These are phyloP conservation scores for Fusarium torulosum DNA, from an alignment of 2,329 filamentous ascomycete genomes.

Conservation along the genomic window DNA sequence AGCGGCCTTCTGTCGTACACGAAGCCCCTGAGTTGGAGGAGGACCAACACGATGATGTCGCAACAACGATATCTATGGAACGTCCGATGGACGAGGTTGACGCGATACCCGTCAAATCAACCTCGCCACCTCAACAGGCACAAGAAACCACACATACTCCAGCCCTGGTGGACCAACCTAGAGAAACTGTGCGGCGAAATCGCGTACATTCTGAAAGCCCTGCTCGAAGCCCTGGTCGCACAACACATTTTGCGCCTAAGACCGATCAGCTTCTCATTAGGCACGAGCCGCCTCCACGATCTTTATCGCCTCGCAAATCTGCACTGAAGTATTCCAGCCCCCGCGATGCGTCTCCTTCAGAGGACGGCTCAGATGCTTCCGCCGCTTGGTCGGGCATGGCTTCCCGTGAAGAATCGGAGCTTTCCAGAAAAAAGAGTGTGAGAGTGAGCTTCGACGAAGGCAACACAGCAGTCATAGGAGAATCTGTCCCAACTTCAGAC, in stretches of 20 bases:
- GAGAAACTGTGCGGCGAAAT: constrained; percentile 40
- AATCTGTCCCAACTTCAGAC: constrained; percentile 56
- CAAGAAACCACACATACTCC: constrained; percentile 4
- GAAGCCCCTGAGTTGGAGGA: constrained; percentile 60
- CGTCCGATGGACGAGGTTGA: constrained; percentile 49
- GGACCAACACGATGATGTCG: constrained; percentile 27
- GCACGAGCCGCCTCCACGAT: constrained; percentile 77
- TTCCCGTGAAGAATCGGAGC: constrained; percentile 53
- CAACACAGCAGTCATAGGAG: constrained; percentile 66
- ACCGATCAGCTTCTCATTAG: constrained; percentile 68
- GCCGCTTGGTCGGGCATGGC: constrained; percentile 45
- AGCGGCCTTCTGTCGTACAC: constrained; percentile 60
- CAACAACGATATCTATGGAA: constrained; percentile 16
- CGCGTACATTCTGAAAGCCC: constrained; percentile 70
- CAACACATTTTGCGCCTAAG: constrained; percentile 73
- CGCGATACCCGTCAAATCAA: constrained; percentile 51
- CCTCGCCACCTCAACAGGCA: constrained; percentile 13
- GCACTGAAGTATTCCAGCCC: constrained; percentile 75
- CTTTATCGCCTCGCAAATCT: constrained; percentile 81
- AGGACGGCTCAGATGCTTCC: constrained; percentile 62
- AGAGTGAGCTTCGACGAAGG: constrained; percentile 85
- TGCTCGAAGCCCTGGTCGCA: constrained; percentile 73
- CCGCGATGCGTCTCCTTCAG: constrained; percentile 64
- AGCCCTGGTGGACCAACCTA: constrained; percentile 31
- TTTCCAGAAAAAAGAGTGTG: constrained; percentile 71